Base-by-base conservation (phyloP, 2,329 filamentous ascomycete species). In the Aaosphaeria arxii region DNA sequence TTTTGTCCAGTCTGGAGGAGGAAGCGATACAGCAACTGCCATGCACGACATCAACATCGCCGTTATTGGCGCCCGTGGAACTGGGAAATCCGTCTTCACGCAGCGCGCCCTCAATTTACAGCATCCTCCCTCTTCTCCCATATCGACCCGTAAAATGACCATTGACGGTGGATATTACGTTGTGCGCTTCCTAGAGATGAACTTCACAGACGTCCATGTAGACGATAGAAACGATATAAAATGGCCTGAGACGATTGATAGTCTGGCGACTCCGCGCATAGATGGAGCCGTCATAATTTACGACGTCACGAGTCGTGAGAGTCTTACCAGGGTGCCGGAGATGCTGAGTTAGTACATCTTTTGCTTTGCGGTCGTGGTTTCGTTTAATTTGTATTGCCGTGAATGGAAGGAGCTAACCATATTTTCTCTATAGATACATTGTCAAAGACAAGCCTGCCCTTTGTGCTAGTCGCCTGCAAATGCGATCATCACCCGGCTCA, bases 251-350 rank as follows among this genome's bases (percentile, higher is more conserved):
- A 71, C 70, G 24, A 66, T 78, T 39, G 74, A 86, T 63, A 88
- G 89, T 50, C 78, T 85, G 54, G 81, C 85, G 52, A 78, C 89
- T 50, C 89, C 90, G 43, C 81, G 79, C 38, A 81, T 96, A 62
- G 89, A 97, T 62, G 92, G 88, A 17, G 90, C 88, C 41, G 74
- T 96, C 58, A 82, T 92, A 49, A 75, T 97, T 43, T 96, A 96
- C 77, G 89, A 96, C 78, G 87, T 95, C 40, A 88, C 85, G 70
- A 87, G 88, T 66, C 80, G 83, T 58, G 83, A 85, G 51, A 92
- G 86, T 66, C 83, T 95, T 59, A 79, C 80, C 50, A 83, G 87
- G 51, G 77, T 96, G 46, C 86, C 88, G 38, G 82, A 87, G 59
- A 84, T 89, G 53, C 77, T 95, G 66, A 84, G 91, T 96, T 79